Base-by-base conservation (phyloP, 371 early-diverging fungal species). In the Apophysomyces trapeziformis region DNA sequence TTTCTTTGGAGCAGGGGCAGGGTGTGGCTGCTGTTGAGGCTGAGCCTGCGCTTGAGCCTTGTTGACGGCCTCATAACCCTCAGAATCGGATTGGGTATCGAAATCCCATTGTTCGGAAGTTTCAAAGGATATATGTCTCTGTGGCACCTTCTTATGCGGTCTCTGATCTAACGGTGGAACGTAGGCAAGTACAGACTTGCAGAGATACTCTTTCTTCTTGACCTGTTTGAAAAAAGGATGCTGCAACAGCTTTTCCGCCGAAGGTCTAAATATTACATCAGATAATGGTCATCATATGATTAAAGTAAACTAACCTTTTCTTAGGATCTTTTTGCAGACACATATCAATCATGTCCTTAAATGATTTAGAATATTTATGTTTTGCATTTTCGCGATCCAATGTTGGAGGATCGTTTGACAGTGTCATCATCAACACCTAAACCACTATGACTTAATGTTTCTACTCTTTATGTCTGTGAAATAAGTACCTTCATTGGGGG, bases 401-500 rank as follows among this genome's bases (percentile, higher is more conserved):
- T 4, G 93, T 94, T 5, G 96, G 96, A 5, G 96, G 94, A 39
- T 92, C 93, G 68, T 91, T 93, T 16, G 93, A 90, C 36, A 96
- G 85, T 9, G 95, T 96, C 80, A 95, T 79, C 93, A 93, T 92
- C 14, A 95, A 73, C 2, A 95, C 94, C 92, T 92, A 45, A 39
- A 57, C 12, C 37, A 38, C 9, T 14, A 56, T 18, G 18, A 16
- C 32, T 26, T 26, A 26, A 26, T 3, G 32, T 26, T 26, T 26
- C 32, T 26, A 26, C 32, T 26, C 2, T 2, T 26, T 26, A 26
- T 26, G 32, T 26, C 32, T 2, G 32, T 26, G 2, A 26, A 26
- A 3, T 26, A 26, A 26, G 2, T 79, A 91, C 93, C 84, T 95
- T 95, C 63, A 95, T 74, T 1, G 96, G 96, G 13, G 96, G 94